Evolutionary conservation across 1,284 basidiomycete species (phyloP).

Genomic region (Tausonia pullulans): DNA sequence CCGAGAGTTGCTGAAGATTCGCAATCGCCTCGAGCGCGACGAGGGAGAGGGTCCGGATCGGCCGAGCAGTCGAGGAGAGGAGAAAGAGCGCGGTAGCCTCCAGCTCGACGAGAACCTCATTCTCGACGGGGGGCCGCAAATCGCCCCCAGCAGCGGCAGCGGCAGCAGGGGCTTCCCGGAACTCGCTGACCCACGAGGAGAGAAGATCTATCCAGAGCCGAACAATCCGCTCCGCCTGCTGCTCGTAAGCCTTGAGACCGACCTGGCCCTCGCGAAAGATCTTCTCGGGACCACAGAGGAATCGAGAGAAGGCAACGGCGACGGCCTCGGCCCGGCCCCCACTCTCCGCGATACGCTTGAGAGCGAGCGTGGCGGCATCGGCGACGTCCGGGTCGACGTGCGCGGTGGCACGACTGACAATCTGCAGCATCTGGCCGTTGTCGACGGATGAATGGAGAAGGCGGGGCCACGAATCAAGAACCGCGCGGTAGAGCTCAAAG

Average conservation of each 20-base stretch:
- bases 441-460: conserved; percentile 49
- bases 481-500: conserved; percentile 62
- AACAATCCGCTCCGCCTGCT: conserved; percentile 45
- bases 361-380: conserved; percentile 54
- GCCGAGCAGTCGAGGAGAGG: conserved; percentile 49
- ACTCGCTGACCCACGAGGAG: conserved; percentile 51
- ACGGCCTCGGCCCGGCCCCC: conserved; percentile 49
- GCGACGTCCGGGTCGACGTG: conserved; percentile 70
- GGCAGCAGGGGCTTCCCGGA: conserved; percentile 31
- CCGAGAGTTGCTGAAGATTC: conserved; percentile 8
- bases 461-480: conserved; percentile 78
- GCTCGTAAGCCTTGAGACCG: conserved; percentile 52
- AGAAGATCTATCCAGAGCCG: conserved; percentile 65
- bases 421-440: conserved; percentile 57
- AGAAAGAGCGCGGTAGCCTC: conserved; percentile 69
- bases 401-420: conserved; percentile 67
- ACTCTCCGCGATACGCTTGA: conserved; percentile 63
- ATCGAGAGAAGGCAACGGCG: conserved; percentile 57
- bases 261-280: conserved; percentile 56
- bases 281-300: conserved; percentile 62
- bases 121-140: conserved; percentile 22
- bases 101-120: conserved; percentile 40
- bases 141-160: not conserved
- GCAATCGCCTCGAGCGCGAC: not conserved
- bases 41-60: conserved; percentile 47